Conservation (phyloP, 306 rosid genomes). For the Medicago truncatula region DNA sequence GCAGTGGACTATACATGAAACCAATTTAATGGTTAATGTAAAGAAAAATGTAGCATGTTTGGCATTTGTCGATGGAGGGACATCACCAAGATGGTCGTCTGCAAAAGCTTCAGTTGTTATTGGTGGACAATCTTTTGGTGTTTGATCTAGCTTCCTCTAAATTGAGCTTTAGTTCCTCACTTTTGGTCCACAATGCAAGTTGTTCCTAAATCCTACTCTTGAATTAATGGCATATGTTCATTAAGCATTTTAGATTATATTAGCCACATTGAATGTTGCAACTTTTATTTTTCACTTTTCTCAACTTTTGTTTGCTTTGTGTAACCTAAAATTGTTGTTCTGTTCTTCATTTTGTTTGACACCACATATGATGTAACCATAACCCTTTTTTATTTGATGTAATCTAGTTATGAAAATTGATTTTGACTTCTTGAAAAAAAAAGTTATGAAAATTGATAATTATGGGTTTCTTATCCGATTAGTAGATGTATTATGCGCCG, state of each 20-base stretch:
- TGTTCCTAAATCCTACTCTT: constrained; percentile 13
- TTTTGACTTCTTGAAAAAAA: no score
- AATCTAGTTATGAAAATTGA: no score
- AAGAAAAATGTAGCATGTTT: constrained; percentile 46
- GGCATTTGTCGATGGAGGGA: constrained; percentile 52
- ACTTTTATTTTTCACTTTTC: no score
- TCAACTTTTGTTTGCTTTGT: no score
- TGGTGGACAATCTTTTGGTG: constrained; percentile 46
- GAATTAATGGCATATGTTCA: neutral
- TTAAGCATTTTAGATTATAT: neutral
- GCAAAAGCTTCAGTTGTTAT: constrained; percentile 38
- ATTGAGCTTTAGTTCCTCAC: constrained; percentile 48
- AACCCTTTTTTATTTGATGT: no score
- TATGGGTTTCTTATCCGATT: no score
- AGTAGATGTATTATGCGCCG: no score
- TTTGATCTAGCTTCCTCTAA: constrained; percentile 42
- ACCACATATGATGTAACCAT: no score
- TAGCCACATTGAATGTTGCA: no score
- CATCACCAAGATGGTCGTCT: constrained; percentile 23
- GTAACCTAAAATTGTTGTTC: no score
- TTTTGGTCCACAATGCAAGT: constrained; percentile 34
- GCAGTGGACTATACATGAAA: constrained; percentile 43
- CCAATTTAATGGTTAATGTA: constrained; percentile 47
- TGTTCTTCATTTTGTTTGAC: no score
- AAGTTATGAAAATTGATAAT: no score